Evolutionary conservation across 2,329 filamentous ascomycete genomes (phyloP).

Genomic region (Ophidiomyces ophidiicola): DNA sequence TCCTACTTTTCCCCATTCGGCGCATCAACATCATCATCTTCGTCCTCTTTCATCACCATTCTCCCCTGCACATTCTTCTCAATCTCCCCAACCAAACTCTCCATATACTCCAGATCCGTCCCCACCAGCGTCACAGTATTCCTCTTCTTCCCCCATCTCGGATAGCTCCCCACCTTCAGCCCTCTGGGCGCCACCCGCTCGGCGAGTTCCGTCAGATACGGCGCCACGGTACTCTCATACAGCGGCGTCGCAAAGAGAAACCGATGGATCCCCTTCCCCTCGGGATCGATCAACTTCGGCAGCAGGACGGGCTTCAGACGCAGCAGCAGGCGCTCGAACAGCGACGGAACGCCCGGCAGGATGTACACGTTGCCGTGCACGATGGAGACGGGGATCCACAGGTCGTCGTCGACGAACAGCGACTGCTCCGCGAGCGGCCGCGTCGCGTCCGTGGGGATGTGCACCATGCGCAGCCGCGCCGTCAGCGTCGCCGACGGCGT

Average conservation of each 20-base stretch:
- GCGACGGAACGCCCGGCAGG: slow-evolving; percentile 71
- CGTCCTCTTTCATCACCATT: slow-evolving; percentile 58
- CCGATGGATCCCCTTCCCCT: slow-evolving; percentile 66
- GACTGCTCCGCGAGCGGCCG: slow-evolving; percentile 58
- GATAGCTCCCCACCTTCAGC: slow-evolving; percentile 92
- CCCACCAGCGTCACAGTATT: slow-evolving; percentile 86
- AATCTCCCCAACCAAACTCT: slow-evolving; percentile 66
- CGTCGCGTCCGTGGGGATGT: slow-evolving; percentile 62
- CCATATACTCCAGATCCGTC: slow-evolving; percentile 62
- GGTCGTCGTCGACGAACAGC: slow-evolving; percentile 63
- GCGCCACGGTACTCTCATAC: slow-evolving; percentile 73
- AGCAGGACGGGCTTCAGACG: slow-evolving; percentile 59
- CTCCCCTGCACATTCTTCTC: slow-evolving; percentile 62
- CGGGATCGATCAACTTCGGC: slow-evolving; percentile 62
- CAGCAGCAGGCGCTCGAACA: slow-evolving; percentile 70
- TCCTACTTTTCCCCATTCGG: slow-evolving; percentile 18
- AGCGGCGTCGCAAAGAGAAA: slow-evolving; percentile 78
- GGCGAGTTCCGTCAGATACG: slow-evolving; percentile 69
- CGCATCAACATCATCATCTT: slow-evolving; percentile 44
- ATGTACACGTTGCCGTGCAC: slow-evolving; percentile 93
- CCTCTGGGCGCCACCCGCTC: slow-evolving; percentile 59
- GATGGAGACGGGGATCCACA: slow-evolving; percentile 83
- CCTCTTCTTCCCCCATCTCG: slow-evolving; percentile 71
- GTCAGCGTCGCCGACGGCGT: slow-evolving; percentile 62
- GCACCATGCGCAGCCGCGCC: slow-evolving; percentile 82